Evolutionary conservation across 805 yeast species (phyloP), one percentile per base, ranked within the genome.

Genomic region (Yarrowia porcina): DNA sequence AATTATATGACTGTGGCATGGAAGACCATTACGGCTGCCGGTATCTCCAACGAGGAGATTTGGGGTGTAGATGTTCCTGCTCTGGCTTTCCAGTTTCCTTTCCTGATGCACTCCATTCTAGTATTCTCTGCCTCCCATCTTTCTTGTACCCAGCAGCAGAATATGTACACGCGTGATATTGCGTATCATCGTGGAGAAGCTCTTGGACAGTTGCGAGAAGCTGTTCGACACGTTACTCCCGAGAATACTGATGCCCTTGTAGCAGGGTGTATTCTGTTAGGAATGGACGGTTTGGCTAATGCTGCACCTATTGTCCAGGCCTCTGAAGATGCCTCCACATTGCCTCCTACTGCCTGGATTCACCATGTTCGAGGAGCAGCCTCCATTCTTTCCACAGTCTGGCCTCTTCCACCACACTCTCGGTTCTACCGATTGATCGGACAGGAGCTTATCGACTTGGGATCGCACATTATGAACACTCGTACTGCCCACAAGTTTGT

Each of bases 331-430:
- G 71, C 71, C 68, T 76, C 82, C 5, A 86, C 91, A 2, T 74
- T 91, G 64, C 96, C 97, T 0, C 92, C 97, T 2, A 86, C 94
- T 3, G 96, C 97, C 0, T 93, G 98, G 98, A 86, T 93, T 63
- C 94, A 90, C 78, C 97, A 93, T 70, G 97, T 93, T 12, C 89
- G 94, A 69, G 98, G 97, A 32, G 97, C 97, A 0, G 97, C 97
- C 6, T 92, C 97, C 0, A 93, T 93, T 61, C 78, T 93, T 57
- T 89, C 97, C 1, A 96, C 97, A 0, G 97, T 92, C n/a, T 90
- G 97, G 91, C 97, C 97, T 4, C 77, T 91, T 56, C 86, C 86
- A 49, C 86, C 84, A 49, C 79, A 80, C 13, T 86, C 90, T 3
- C 74, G 88, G 62, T 87, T 87, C 71, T 82, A 83, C 69, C 81